A percentile compares a stretch with the other conserved stretches of the same genome.
Conservation (phyloP, 208 protist genomes). For the Trichomonas gallinae region DNA sequence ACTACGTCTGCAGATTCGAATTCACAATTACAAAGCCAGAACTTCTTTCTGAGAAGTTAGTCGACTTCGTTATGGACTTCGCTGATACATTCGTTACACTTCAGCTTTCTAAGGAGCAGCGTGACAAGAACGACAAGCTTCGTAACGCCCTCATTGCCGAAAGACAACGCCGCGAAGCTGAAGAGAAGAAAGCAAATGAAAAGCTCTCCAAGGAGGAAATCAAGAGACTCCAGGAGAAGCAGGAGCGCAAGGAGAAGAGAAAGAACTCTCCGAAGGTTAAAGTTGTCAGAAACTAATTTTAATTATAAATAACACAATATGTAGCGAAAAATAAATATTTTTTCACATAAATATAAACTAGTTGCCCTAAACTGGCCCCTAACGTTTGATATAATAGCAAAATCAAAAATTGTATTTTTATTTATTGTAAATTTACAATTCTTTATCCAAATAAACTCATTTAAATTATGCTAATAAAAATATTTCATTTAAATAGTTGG, state of each 20-base stretch:
- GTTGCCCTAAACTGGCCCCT: too few species aligned
- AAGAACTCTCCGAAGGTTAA: not conserved
- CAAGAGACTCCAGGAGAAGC: not conserved
- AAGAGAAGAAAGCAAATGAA: not conserved
- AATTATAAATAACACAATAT: too few species aligned
- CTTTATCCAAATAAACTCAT: too few species aligned
- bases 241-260: not conserved
- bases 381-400: too few species aligned
- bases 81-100: not conserved
- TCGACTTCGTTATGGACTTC: not conserved
- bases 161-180: not conserved
- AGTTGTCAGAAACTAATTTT: not conserved
- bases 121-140: not conserved
- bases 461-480: too few species aligned
- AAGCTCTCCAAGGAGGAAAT: not conserved
- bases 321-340: too few species aligned
- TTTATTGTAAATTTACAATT: too few species aligned
- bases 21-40: not conserved
- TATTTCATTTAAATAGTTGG: too few species aligned
- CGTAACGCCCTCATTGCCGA: not conserved
- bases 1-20: not conserved
- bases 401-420: too few species aligned
- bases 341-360: too few species aligned
- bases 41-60: not conserved
- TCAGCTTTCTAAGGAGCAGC: not conserved